Evolutionary conservation across 345 rosid genomes (phyloP).

Genomic region (Moricandia arvensis): DNA sequence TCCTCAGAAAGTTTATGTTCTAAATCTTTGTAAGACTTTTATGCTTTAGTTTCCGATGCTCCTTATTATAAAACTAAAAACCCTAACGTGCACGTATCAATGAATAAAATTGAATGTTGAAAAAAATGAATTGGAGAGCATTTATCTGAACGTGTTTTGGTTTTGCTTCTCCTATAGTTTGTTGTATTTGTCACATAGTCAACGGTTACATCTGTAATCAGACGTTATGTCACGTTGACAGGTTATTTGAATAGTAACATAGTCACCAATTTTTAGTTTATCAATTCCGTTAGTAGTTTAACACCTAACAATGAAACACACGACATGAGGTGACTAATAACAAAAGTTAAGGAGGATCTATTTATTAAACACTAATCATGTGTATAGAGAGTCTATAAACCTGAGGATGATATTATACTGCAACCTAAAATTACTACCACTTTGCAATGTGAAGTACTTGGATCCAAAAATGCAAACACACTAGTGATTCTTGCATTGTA

Average conservation of each 20-base stretch:
- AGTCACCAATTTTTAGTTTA: too few relatives aligned
- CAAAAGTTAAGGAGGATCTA: not conserved
- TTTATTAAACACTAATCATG: not conserved
- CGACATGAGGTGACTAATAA: not conserved
- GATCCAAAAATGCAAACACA: not conserved
- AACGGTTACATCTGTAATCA: not conserved
- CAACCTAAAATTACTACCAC: not conserved
- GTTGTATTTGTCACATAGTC: not conserved
- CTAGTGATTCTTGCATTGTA: not conserved
- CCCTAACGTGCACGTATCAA: conserved; percentile 1
- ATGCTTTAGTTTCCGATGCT: not conserved
- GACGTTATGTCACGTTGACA: not conserved
- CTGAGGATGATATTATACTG: not conserved
- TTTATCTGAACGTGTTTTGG: not conserved
- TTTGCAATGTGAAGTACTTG: not conserved
- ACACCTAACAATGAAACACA: not conserved
- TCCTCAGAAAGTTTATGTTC: not conserved
- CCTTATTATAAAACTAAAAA: not conserved
- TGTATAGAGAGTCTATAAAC: not conserved
- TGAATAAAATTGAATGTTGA: not conserved
- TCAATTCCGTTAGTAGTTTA: not conserved
- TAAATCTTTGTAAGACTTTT: conserved; percentile 11
- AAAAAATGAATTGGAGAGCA: not conserved
- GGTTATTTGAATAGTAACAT: too few relatives aligned
- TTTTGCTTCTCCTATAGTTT: not conserved